phyloP scores from a whole-genome alignment of 2,329 filamentous ascomycete species.

The Ampelomyces quisqualis region DNA sequence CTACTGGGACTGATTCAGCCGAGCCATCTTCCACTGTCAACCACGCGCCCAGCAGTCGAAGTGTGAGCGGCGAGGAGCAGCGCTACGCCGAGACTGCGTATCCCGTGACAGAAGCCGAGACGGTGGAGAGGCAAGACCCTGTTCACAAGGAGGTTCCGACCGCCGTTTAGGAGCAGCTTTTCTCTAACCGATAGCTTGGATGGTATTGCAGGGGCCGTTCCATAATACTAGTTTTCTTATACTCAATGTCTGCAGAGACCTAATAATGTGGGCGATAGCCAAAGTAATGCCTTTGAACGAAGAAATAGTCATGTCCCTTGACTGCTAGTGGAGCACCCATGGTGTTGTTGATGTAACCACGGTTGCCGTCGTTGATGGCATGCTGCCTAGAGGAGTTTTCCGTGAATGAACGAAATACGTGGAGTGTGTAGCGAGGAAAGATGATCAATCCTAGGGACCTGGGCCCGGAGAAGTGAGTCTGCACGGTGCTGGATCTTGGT shows the following conservation, averaged over 20 bases:
- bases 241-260: too few relatives aligned
- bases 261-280: too few relatives aligned
- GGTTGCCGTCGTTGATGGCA: not conserved
- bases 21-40: conserved; percentile 4
- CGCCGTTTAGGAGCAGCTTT: conserved; percentile 9
- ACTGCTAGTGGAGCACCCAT: not conserved
- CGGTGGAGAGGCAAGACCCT: conserved; percentile 23
- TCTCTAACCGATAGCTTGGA: conserved; percentile 1
- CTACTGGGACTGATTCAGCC: conserved; percentile 9
- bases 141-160: conserved; percentile 10
- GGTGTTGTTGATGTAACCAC: not conserved
- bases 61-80: conserved; percentile 26
- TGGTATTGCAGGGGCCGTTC: not conserved
- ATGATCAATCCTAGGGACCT: too few relatives aligned
- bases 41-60: conserved; percentile 19
- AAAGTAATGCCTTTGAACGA: too few relatives aligned
- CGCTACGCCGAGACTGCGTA: conserved; percentile 20
- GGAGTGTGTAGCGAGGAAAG: too few relatives aligned
- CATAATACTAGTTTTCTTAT: conserved; percentile 4
- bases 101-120: conserved; percentile 34
- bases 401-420: not conserved
- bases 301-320: too few relatives aligned
- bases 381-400: too few relatives aligned
- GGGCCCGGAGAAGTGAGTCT: too few relatives aligned
- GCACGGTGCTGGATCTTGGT: too few relatives aligned